Evolutionary conservation across 2,329 filamentous ascomycete species (phyloP), one percentile per base, ranked within the genome.

Genomic region (Fusarium sp.): DNA sequence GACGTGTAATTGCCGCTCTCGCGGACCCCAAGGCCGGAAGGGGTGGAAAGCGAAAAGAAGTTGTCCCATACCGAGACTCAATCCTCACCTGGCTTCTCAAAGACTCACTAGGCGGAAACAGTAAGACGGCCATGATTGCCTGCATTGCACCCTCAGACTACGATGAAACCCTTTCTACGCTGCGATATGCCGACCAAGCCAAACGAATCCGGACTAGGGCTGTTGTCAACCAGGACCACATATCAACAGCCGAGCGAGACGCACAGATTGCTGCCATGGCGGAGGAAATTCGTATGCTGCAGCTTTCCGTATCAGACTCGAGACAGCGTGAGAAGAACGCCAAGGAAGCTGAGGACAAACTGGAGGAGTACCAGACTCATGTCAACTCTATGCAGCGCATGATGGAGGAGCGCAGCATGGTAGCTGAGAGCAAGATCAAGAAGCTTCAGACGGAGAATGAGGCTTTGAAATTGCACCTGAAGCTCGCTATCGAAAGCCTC

Each of bases 61-160:
- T 95, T 34, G 90, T 99, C 6, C 96, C 96, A 10, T 99, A 98
- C 83, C 92, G 96, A 73, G 96, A 99, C 83, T 98, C 94, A 4
- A 92, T 92, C 75, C 84, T 92, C 58, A 92, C 90, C 2, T 92
- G 96, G 96, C 88, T 99, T 8, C 88, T 99, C 73, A 98, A 98
- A 82, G 96, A 99, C 83, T 97, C 94, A 4, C 87, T 99, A 1
- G 96, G 96, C 18, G 96, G 96, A 62, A 99, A 99, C 87, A 96
- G 92, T 79, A 99, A 98, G 84, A 99, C 96, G 15, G 96, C 96
- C 71, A 99, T 99, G 96, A 98, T 99, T 78, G 96, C 96, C 14
- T 98, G 96, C 81, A 98, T 99, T 77, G 92, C 95, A 10, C 96
- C 96, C 0, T 92, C 94, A 2, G 96, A 99, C 84, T 98, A 99